Conservation (phyloP, 1,284 basidiomycete genomes). For the Austroboletus rostrupii region DNA sequence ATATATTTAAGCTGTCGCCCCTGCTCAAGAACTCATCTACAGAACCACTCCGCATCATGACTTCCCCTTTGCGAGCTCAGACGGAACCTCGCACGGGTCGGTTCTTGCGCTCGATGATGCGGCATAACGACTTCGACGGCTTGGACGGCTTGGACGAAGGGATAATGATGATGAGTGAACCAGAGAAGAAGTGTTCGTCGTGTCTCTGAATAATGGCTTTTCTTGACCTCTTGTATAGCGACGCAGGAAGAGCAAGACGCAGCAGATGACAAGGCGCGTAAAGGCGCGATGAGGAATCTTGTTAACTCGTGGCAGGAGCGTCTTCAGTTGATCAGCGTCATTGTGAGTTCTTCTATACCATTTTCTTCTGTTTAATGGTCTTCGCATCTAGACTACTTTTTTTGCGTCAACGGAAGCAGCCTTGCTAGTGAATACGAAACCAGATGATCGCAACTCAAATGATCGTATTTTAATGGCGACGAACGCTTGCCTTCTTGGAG, state of each 20-base stretch:
- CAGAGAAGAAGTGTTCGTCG: constrained; percentile 22
- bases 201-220: neutral
- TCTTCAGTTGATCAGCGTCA: constrained; percentile 55
- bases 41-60: constrained; percentile 18
- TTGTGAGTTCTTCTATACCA: constrained; percentile 36
- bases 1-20: neutral
- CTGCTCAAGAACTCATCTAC: constrained; percentile 10
- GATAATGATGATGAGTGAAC: constrained; percentile 1
- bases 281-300: constrained; percentile 45
- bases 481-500: constrained; percentile 46
- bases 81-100: constrained; percentile 17
- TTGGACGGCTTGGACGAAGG: constrained; percentile 16
- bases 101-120: constrained; percentile 22
- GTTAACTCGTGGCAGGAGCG: constrained; percentile 60
- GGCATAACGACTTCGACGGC: constrained; percentile 4
- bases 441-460: constrained; percentile 9
- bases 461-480: constrained; percentile 31
- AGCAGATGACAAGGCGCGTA: constrained; percentile 41
- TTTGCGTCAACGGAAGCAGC: constrained; percentile 56
- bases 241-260: constrained; percentile 48
- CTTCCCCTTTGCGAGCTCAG: constrained; percentile 10
- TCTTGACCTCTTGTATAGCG: constrained; percentile 23
- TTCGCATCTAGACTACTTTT: constrained; percentile 49
- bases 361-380: neutral
- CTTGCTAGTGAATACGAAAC: constrained; percentile 44